Base-by-base conservation (phyloP, 345 rosid species). In the Populus ilicifolia region DNA sequence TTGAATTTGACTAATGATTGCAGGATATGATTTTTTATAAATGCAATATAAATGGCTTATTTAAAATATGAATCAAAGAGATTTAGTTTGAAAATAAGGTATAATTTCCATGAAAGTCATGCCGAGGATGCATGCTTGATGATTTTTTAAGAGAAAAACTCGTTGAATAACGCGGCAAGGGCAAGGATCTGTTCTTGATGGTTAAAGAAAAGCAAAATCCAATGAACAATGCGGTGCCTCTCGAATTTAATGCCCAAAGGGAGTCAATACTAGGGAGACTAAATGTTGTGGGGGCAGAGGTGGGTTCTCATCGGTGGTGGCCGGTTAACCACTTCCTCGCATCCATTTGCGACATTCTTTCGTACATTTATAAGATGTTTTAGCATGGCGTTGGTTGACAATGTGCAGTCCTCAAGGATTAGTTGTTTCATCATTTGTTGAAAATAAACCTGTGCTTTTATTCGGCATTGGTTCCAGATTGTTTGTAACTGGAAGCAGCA, bases 191-290 rank as follows among this genome's bases (percentile, higher is more conserved):
- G 44, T 41, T 41, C 44, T 41, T 54, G 61, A 54, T 21, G 25
- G 20, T 20, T 54, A 20, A 54, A 54, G 23, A 23, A 59, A 9
- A 23, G 14, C 50, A 46, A 59, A 23, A 9, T 4, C 63, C 63
- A n/a, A 1, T 0, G 6, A 77, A 82, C 66, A 23, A 59, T 6
- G 65, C 77, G 83, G 86, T 80, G 83, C 84, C 83, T 64, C 81
- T 16, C 8, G 50, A 76, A 48, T 75, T 80, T 30, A 80, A 75
- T 56, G n/a, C 14, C 18, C 54, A 36, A 70, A 65, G 21, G 8
- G n/a, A 3, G 11, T 36, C 18, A 23, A 33, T 4, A 5, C 5
- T 36, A 80, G 16, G 18, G 67, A 18, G 30, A 67, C 9, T 62
- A 36, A 79, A 79, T 38, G 67, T 17, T 23, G 63, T 5, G 20